Evolutionary conservation across 306 rosid genomes (phyloP), one percentile per base, ranked within the genome.

Genomic region (Mucuna pruriens): DNA sequence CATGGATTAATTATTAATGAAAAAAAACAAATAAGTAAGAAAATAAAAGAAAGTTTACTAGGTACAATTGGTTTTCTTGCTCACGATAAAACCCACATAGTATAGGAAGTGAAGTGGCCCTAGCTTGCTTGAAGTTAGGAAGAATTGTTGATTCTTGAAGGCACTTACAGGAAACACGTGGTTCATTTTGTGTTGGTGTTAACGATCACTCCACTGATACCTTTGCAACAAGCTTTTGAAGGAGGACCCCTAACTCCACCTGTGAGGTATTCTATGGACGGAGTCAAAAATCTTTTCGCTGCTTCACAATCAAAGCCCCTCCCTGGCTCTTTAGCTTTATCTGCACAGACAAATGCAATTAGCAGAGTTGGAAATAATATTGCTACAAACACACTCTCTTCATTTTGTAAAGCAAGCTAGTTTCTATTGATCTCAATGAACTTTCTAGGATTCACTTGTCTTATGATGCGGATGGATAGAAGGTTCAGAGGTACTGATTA

Each of bases 131-230:
- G 2, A 80, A 10, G 39, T 10, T 15, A 7, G n/a, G 7, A 4
- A 39, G 2, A 15, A 0, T 0, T 1, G 65, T 25, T 0, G 55
- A 31, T 0, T 22, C 76, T 78, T 54, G 25, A 6, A 89, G 26
- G 40, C 92, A 86, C 23, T 80, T n/a, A 48, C 90, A 86, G 7
- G 81, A 84, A 0, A 16, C 69, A 3, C 36, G 82, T 2, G 51
- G 36, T 8, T 84, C 86, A 0, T 52, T 33, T 2, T 19, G 62
- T 1, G 84, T 38, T 0, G 60, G 58, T 6, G 82, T 5, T 29
- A 44, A 65, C 6, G 73, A 29, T 62, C 39, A 88, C 16, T 3
- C 0, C 3, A 1, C 2, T 4, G 4, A 83, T 16, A 1, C 44
- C 87, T 1, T 2, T 11, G 45, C 89, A 88, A 10, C 89, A 88